Evolutionary conservation across 2,329 filamentous ascomycete species (phyloP).

Genomic region (Cryphonectria parasitica): DNA sequence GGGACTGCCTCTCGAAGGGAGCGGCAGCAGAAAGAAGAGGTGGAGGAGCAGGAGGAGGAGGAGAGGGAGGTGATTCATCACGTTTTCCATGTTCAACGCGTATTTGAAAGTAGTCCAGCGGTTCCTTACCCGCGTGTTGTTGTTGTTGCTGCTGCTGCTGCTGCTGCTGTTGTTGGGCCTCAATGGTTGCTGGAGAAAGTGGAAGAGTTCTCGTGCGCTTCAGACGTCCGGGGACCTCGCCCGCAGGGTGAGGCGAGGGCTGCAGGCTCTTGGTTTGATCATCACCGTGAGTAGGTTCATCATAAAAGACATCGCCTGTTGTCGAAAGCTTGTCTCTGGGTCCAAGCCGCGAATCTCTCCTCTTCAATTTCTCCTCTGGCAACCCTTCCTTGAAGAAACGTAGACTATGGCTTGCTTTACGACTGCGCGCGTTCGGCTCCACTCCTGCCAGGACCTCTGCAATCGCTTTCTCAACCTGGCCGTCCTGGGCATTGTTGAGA

Average conservation of each 20-base stretch:
- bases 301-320: slow-evolving; percentile 35
- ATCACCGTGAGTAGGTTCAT: slow-evolving; percentile 31
- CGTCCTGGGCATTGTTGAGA: slow-evolving; percentile 52
- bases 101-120: slow-evolving; percentile 35
- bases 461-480: slow-evolving; percentile 68
- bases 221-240: slow-evolving; percentile 32
- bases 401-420: slow-evolving; percentile 69
- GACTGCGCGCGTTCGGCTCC: slow-evolving; percentile 67
- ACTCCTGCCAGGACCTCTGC: slow-evolving; percentile 63
- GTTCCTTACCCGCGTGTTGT: slow-evolving; percentile 19
- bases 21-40: neutral
- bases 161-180: slow-evolving; percentile 4
- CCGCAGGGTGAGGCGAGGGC: slow-evolving; percentile 33
- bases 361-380: slow-evolving; percentile 61
- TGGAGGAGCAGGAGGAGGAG: no score
- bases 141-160: neutral
- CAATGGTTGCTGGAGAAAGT: slow-evolving; percentile 19
- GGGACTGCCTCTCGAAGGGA: slow-evolving; percentile 9
- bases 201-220: slow-evolving; percentile 33
- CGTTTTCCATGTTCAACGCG: slow-evolving; percentile 14
- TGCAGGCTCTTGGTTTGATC: slow-evolving; percentile 29
- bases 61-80: slow-evolving; percentile 4
- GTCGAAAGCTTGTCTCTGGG: slow-evolving; percentile 48
- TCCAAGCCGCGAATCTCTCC: slow-evolving; percentile 49
- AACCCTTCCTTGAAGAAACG: slow-evolving; percentile 70